Evolutionary conservation across 495 filamentous ascomycete genomes (phyloP).

Genomic region (Talaromyces nanjingensis): DNA sequence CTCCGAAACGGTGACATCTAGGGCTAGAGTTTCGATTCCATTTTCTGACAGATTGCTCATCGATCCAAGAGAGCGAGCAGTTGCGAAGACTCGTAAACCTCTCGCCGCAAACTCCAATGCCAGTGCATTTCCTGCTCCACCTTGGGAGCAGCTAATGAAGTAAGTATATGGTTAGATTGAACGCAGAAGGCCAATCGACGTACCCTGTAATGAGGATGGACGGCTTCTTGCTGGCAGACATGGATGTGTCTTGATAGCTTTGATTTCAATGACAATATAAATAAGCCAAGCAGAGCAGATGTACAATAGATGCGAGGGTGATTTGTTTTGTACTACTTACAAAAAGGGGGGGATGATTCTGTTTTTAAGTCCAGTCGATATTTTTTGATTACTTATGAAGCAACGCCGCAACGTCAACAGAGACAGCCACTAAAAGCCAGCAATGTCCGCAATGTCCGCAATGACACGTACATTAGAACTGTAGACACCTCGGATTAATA

Average conservation of each 20-base stretch:
- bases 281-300: not conserved
- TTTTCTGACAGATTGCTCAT: slow-evolving; percentile 2
- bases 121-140: slow-evolving; percentile 14
- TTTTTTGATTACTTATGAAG: not conserved
- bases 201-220: slow-evolving; percentile 5
- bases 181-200: not conserved
- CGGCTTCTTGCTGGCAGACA: not conserved
- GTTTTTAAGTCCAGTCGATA: not conserved
- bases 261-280: not conserved
- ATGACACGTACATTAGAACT: not conserved
- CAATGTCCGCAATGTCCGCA: not conserved
- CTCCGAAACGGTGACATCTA: not conserved
- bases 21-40: slow-evolving; percentile 1
- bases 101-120: slow-evolving; percentile 13
- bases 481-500: not conserved
- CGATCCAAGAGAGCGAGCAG: slow-evolving; percentile 6
- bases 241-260: not conserved
- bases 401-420: not conserved
- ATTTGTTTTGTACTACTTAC: not conserved
- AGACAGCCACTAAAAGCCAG: not conserved
- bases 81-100: slow-evolving; percentile 14
- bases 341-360: not conserved
- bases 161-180: not conserved
- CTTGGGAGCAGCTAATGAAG: not conserved
- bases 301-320: not conserved